These are phyloP conservation scores for Cenchrus americanus DNA, from an alignment of 176 grass and related monocot genomes.

Conservation along the genomic window DNA sequence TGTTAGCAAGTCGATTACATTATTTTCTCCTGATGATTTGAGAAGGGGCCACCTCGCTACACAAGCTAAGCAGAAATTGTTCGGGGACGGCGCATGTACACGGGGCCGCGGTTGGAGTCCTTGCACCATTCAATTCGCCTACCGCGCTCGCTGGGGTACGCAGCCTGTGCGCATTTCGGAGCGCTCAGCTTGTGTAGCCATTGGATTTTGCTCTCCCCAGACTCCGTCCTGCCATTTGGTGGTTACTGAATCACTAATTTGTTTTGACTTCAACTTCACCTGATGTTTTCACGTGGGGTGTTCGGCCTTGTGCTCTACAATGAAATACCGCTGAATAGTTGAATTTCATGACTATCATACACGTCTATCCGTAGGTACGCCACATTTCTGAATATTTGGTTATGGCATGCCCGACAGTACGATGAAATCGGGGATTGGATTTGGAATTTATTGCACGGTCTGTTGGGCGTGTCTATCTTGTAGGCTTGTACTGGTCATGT, in stretches of 20 bases:
- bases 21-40: background rate
- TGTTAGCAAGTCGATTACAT: background rate
- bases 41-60: background rate
- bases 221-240: conserved; percentile 29
- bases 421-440: conserved; percentile 13
- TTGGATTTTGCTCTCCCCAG: conserved; percentile 5
- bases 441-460: conserved; percentile 37
- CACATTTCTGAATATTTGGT: conserved; percentile 26
- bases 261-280: conserved; percentile 18
- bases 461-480: background rate
- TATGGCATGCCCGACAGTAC: background rate
- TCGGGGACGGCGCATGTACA: conserved; percentile 7
- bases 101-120: background rate
- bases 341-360: background rate
- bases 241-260: conserved; percentile 31
- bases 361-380: background rate
- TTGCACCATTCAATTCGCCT: conserved; percentile 53
- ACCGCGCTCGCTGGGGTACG: conserved; percentile 20
- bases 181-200: background rate
- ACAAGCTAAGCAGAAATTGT: background rate
- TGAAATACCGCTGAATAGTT: background rate
- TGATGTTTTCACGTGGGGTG: conserved; percentile 41
- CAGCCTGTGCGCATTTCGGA: background rate
- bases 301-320: background rate
- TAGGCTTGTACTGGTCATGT: background rate